Evolutionary conservation across 202 grass and related monocot genomes (phyloP).

Genomic region (Cymbopogon flexuosus): DNA sequence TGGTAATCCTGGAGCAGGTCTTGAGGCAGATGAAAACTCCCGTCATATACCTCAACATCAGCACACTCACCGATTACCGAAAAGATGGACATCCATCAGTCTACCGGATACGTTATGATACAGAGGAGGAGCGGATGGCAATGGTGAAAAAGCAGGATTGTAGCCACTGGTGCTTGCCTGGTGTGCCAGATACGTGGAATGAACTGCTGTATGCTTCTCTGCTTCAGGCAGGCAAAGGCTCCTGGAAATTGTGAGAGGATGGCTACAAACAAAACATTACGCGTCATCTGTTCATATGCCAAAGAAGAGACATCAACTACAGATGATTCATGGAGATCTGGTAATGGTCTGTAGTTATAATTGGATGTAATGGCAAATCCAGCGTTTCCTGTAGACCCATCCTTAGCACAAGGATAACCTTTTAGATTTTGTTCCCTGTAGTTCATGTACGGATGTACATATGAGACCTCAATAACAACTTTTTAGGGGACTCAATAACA

Average conservation of each 20-base stretch:
- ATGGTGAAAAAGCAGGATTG: constrained; percentile 64
- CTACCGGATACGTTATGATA: constrained; percentile 51
- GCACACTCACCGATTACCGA: constrained; percentile 71
- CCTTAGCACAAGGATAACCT: background rate
- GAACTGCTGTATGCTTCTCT: constrained; percentile 73
- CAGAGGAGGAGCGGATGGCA: constrained; percentile 53
- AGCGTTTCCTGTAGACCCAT: background rate
- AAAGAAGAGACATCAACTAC: background rate
- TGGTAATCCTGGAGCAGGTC: constrained; percentile 58
- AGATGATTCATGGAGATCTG: background rate
- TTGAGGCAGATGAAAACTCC: constrained; percentile 67
- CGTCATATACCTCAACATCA: constrained; percentile 89
- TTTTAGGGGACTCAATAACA: background rate
- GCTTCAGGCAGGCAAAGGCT: constrained; percentile 59
- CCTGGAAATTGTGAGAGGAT: constrained; percentile 47
- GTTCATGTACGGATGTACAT: constrained; percentile 31
- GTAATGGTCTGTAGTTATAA: background rate
- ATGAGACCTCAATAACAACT: constrained; percentile 8
- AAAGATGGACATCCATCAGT: constrained; percentile 89
- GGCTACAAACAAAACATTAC: background rate
- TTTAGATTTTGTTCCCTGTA: background rate
- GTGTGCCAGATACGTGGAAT: constrained; percentile 77
- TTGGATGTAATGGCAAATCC: constrained; percentile 10
- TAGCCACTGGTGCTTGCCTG: constrained; percentile 84
- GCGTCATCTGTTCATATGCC: background rate